Evolutionary conservation across 768 basidiomycete species (phyloP), one percentile per base, ranked within the genome.

Genomic region (Boletus rex-veris): DNA sequence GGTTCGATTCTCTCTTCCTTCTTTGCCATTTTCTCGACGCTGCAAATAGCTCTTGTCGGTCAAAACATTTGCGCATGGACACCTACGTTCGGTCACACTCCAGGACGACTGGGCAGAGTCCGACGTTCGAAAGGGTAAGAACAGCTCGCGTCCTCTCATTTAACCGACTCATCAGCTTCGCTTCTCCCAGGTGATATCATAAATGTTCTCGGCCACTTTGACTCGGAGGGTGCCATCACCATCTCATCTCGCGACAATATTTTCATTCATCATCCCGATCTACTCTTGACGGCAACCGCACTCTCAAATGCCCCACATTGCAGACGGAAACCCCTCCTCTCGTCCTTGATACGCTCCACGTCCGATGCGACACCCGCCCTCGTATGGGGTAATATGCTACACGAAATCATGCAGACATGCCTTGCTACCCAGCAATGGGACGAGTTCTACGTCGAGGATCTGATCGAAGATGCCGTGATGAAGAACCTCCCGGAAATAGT

Each of bases 351-450:
- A 40, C 83, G 80, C 37, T 79, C 83, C 0, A 73, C 77, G 0
- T 81, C 79, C 7, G 84, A 86, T 55, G 71, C 73, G 14, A 82
- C 85, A 0, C 85, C 88, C 3, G 77, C 86, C 6, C 75, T 91
- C 11, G 76, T 96, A 0, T 98, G 93, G 84, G 97, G 97, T 36
- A 97, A 88, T 61, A 84, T 98, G 71, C 79, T 97, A 6, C 97
- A 99, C 62, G 86, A 92, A 59, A 85, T 98, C 33, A 83, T 97
- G 75, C 94, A 98, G 66, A 73, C 77, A 0, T 93, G 91, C 60
- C 74, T 98, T 48, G 68, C 66, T 21, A 76, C 80, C 42, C 73
- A 75, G 7, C 71, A 71, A 18, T 92, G 89, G 89, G 84, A 84
- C 38, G 75, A 82, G 38, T 61, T 64, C 15, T 88, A 81, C 72